Base-by-base conservation (phyloP, 2,329 filamentous ascomycete species). In the Diaporthe nobilis region DNA sequence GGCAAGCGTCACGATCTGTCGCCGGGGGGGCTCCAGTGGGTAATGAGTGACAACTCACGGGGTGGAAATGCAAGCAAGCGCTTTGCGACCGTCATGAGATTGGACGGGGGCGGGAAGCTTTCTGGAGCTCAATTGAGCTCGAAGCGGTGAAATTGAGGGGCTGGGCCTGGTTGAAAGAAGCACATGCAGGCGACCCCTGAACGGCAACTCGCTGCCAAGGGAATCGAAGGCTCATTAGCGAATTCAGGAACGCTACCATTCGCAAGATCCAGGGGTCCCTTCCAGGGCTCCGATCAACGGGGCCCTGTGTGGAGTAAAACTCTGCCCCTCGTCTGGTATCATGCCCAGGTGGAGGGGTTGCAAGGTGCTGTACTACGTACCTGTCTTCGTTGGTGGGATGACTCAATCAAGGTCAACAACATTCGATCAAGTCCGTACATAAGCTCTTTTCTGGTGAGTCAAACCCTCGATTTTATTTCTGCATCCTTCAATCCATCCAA, bases 81-180 rank as follows among this genome's bases (percentile, higher is more conserved):
- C 34, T 63, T 42, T 58, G 47, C n/a, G 73, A 57, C 34, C 73
- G 68, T 47, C 39, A 65, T 61, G 49, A 65, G 47, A 70, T 70
- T 68, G 61, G 74, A 47, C 42, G 55, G 67, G 58, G 67, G 31
- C n/a, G 53, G n/a, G 68, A 44, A 68, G 57, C 39, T 44, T 25
- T 53, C 57, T 55, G 51, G 57, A 47, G 65, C 73, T 75, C 57
- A 42, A 49, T 42, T 68, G 49, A 73, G 55, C 63, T 55, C 44
- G 51, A 42, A 39, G 75, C 34, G 53, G 61, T 73, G 76, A 77
- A 77, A 76, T 76, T 34, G 60, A 72, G 76, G 75, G 76, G 76
- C 76, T 77, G 76, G 76, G 73, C 44, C 39, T 61, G 53, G 44
- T 51, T n/a, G 34, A 31, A 12, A 12, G 68, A 51, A 42, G 75